Percentiles rank a stretch among this genome's conserved stretches.
phyloP scores from a whole-genome alignment of 345 rosid species.

The Tarenaya hassleriana region DNA sequence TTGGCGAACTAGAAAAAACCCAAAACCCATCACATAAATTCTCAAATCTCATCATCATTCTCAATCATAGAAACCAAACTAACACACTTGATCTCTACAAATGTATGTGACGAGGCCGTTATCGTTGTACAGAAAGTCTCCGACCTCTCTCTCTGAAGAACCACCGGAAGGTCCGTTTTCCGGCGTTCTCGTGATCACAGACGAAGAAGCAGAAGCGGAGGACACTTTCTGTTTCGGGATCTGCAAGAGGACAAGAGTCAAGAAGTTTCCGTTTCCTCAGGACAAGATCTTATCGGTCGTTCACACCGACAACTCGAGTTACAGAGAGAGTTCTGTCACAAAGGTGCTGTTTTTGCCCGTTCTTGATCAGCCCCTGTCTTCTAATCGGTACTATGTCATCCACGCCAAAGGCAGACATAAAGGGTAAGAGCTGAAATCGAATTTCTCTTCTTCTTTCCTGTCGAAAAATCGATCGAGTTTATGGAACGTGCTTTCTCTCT shows the following conservation, averaged over 20 bases:
- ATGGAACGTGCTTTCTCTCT: not conserved
- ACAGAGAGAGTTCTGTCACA: conserved; percentile 32
- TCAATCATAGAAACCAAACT: too few species aligned
- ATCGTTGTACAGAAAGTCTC: conserved; percentile 40
- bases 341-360: conserved; percentile 63
- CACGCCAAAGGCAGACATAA: conserved; percentile 50
- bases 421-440: conserved; percentile 49
- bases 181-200: conserved; percentile 54
- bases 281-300: conserved; percentile 49
- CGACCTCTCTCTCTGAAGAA: conserved; percentile 36
- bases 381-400: conserved; percentile 51
- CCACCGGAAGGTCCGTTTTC: conserved; percentile 63
- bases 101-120: conserved; percentile 61
- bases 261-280: conserved; percentile 57
- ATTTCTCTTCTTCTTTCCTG: too few species aligned
- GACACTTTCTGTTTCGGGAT: conserved; percentile 49
- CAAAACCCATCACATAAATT: conserved; percentile 14
- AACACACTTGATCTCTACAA: not conserved
- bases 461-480: not conserved
- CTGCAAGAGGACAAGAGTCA: conserved; percentile 36
- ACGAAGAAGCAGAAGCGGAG: conserved; percentile 57
- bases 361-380: conserved; percentile 60
- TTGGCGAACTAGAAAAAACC: not conserved
- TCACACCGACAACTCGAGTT: conserved; percentile 38
- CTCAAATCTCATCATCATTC: conserved; percentile 3